Conservation (phyloP, 768 basidiomycete species). For the Calocera viscosa region DNA sequence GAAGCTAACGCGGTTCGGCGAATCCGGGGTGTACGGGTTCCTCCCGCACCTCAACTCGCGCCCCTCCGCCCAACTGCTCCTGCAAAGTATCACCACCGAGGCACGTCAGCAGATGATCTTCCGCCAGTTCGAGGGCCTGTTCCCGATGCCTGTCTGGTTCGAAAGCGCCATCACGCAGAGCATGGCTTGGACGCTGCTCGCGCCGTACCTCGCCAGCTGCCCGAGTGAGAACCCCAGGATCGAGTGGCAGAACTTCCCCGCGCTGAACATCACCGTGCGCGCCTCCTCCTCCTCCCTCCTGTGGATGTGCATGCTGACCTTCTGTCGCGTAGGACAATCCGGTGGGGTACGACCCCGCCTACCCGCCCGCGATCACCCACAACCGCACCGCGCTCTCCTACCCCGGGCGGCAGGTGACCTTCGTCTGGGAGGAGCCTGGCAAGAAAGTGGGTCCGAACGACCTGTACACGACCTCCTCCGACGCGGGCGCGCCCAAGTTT, state of each 20-base stretch:
- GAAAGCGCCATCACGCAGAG: slow-evolving; percentile 46
- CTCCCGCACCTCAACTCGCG: slow-evolving; percentile 50
- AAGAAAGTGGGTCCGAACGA: slow-evolving; percentile 39
- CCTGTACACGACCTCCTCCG: slow-evolving; percentile 39
- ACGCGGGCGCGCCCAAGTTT: slow-evolving; percentile 36
- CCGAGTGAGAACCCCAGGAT: slow-evolving; percentile 42
- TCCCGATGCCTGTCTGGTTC: slow-evolving; percentile 48
- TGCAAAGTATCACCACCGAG: slow-evolving; percentile 49
- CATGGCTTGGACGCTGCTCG: slow-evolving; percentile 50
- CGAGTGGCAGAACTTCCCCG: slow-evolving; percentile 45
- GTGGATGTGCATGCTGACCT: slow-evolving; percentile 8
- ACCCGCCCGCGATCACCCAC: slow-evolving; percentile 37
- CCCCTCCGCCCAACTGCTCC: slow-evolving; percentile 38
- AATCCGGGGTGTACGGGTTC: slow-evolving; percentile 52
- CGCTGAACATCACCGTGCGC: slow-evolving; percentile 36
- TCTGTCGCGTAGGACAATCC: neutral
- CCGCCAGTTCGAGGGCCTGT: slow-evolving; percentile 48
- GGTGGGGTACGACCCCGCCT: neutral
- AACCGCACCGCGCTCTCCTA: slow-evolving; percentile 42
- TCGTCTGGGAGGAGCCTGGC: slow-evolving; percentile 48
- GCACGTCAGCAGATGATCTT: slow-evolving; percentile 55
- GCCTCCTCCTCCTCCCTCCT: neutral
- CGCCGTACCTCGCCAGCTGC: slow-evolving; percentile 41
- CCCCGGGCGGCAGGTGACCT: slow-evolving; percentile 35
- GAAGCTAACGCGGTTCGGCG: slow-evolving; percentile 43